These are phyloP conservation scores for Cladosporium austrohemisphaericum DNA, from an alignment of 2,329 filamentous ascomycete genomes.

Conservation along the genomic window DNA sequence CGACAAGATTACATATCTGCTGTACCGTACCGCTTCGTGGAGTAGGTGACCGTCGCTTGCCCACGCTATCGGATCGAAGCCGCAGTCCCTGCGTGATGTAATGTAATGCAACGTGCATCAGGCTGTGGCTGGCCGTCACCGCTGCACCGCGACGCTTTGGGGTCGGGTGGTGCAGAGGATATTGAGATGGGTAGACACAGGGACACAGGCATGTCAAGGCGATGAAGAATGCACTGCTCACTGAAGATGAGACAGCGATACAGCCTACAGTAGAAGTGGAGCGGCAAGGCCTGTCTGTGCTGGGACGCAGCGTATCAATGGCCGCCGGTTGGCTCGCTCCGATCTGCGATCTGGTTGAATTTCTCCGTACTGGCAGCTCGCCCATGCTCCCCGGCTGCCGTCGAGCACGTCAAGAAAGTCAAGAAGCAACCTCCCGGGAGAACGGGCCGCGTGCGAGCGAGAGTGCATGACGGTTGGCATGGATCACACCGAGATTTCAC, in stretches of 20 bases:
- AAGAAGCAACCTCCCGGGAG: conserved; percentile 7
- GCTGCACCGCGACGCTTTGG: background rate
- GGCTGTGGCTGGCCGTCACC: conserved; percentile 4
- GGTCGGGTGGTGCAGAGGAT: too few relatives aligned
- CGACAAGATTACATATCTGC: background rate
- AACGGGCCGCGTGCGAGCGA: conserved; percentile 2
- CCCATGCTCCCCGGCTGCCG: conserved; percentile 3
- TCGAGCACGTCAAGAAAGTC: conserved; percentile 10
- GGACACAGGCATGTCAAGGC: background rate
- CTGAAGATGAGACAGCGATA: conserved; percentile 1
- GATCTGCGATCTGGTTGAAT: conserved; percentile 7
- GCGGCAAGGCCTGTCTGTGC: conserved; percentile 7
- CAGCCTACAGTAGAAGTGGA: too few relatives aligned
- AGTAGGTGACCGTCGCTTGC: background rate
- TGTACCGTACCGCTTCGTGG: background rate
- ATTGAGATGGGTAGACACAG: too few relatives aligned
- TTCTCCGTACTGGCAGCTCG: conserved; percentile 4
- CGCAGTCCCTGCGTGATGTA: conserved; percentile 1
- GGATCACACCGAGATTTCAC: conserved; percentile 10
- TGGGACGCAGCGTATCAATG: too few relatives aligned
- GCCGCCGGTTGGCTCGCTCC: background rate
- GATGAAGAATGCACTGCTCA: too few relatives aligned
- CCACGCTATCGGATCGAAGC: conserved; percentile 2
- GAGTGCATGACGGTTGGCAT: conserved; percentile 8
- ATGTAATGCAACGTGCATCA: conserved; percentile 6